A percentile compares a stretch with the other conserved stretches of the same genome.
These are phyloP conservation scores for Parvularia atlantis DNA, from an alignment of 78 protist genomes.

Conservation along the genomic window DNA sequence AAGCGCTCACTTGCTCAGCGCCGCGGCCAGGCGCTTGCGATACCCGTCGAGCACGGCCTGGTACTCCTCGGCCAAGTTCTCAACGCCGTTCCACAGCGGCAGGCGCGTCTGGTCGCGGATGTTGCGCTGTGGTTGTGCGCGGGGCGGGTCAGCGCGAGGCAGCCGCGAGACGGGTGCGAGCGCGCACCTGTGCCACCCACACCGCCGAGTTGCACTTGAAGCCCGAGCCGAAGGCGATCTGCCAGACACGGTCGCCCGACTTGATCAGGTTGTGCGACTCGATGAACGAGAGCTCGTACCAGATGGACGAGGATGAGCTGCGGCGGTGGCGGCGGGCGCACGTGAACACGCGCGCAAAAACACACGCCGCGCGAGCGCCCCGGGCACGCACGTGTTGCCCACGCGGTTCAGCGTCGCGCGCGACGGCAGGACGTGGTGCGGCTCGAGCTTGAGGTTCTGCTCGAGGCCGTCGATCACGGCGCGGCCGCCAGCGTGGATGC, in stretches of 20 bases:
- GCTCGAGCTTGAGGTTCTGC: conserved; percentile 38
- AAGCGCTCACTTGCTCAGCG: no score
- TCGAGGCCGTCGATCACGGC: conserved; percentile 71
- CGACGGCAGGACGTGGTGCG: conserved; percentile 62
- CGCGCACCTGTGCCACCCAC: no score
- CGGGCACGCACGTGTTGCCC: conserved; percentile 60
- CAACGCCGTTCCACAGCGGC: no score
- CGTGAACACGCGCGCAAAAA: background rate
- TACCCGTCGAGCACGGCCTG: no score
- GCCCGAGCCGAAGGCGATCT: conserved; percentile 66
- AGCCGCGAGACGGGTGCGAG: no score
- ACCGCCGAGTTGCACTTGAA: conserved; percentile 58
- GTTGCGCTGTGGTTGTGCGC: no score
- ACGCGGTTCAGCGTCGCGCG: conserved; percentile 66
- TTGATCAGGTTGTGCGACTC: conserved; percentile 34
- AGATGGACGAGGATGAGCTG: background rate
- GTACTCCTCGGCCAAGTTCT: no score
- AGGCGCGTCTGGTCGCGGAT: no score
- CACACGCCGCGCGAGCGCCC: conserved; percentile 25
- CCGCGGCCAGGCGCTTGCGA: no score
- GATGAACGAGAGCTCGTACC: conserved; percentile 67
- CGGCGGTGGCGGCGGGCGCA: no score
- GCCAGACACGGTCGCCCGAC: conserved; percentile 50
- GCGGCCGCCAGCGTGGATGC: conserved; percentile 83
- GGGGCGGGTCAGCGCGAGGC: no score